Evolutionary conservation across 2,329 filamentous ascomycete species (phyloP).

Genomic region (Gliomastix tumulicola): DNA sequence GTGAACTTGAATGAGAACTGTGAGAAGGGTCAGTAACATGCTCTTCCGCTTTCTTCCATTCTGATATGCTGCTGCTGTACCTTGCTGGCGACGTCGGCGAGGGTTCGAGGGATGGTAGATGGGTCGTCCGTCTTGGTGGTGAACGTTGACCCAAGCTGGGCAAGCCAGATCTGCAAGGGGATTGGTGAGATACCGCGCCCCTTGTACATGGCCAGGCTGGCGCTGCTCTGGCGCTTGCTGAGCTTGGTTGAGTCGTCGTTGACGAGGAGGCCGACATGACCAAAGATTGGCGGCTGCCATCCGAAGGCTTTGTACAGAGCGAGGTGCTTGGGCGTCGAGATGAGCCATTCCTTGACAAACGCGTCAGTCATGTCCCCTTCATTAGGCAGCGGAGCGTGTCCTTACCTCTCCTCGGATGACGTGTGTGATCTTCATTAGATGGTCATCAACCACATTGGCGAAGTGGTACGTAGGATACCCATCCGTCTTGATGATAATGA

Average conservation of each 20-base stretch:
- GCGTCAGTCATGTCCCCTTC: constrained; percentile 1
- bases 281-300: constrained; percentile 68
- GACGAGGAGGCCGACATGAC: constrained; percentile 71
- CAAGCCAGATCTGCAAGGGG: constrained; percentile 70
- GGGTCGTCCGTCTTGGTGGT: constrained; percentile 14
- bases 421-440: constrained; percentile 91
- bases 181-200: constrained; percentile 37
- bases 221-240: constrained; percentile 68
- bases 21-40: neutral
- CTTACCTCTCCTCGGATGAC: constrained; percentile 79
- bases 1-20: constrained; percentile 85
- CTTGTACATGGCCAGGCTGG: constrained; percentile 44
- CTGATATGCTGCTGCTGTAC: too few species aligned
- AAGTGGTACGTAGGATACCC: constrained; percentile 94
- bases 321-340: constrained; percentile 73
- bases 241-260: constrained; percentile 66
- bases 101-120: constrained; percentile 31
- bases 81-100: too few species aligned
- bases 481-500: constrained; percentile 85
- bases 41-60: too few species aligned
- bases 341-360: constrained; percentile 73
- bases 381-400: neutral
- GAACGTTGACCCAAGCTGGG: constrained; percentile 50
- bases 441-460: constrained; percentile 94
- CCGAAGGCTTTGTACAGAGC: constrained; percentile 70